Base-by-base conservation (phyloP, 2,329 filamentous ascomycete genomes). In the Diaporthe caulivora region DNA sequence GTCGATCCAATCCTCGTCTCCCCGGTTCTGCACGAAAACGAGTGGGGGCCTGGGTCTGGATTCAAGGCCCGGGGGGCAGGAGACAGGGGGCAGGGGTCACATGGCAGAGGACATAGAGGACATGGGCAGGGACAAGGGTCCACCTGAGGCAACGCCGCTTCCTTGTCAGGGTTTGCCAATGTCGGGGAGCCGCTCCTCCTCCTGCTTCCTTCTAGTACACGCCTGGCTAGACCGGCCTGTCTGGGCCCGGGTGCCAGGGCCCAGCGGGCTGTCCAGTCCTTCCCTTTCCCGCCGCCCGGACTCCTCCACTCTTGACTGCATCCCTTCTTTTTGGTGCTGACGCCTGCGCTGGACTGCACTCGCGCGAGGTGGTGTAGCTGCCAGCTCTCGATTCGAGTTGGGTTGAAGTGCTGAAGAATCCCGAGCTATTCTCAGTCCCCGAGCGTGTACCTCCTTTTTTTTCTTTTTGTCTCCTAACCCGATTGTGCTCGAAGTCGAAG, bases 241-340 rank as follows among this genome's bases (percentile, higher is more conserved):
- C 67, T 70, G 49, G 24, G 26, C 26, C 67, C 53, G 21, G 40
- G 65, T 42, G n/a, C 34, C 47, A 54, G 51, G 64, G 24, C 49
- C 64, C 64, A 44, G 51, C 34, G 49, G 65, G 49, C 51, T 69
- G 37, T 26, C 53, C 65, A 55, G 49, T 69, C 65, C 65, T 44
- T 57, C 34, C 34, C 65, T 55, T 24, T 69, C 51, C 65, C 51
- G 51, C 31, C 57, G 37, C 29, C 72, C 72, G 57, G 72, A 65
- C 51, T 71, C 69, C 72, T 72, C 73, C 73, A 72, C 73, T 74
- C 58, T 74, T 57, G 70, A 74, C 73, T 65, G 51, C 73, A 74
- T 70, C 31, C 34, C 64, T 74, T 72, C 37, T 44, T 55, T 55
- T 55, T 69, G 65, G 53, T 34, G 65, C 65, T 47, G 65, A 67